phyloP scores from a whole-genome alignment of 2,329 filamentous ascomycete genomes.

The Coniochaeta pulveracea region DNA sequence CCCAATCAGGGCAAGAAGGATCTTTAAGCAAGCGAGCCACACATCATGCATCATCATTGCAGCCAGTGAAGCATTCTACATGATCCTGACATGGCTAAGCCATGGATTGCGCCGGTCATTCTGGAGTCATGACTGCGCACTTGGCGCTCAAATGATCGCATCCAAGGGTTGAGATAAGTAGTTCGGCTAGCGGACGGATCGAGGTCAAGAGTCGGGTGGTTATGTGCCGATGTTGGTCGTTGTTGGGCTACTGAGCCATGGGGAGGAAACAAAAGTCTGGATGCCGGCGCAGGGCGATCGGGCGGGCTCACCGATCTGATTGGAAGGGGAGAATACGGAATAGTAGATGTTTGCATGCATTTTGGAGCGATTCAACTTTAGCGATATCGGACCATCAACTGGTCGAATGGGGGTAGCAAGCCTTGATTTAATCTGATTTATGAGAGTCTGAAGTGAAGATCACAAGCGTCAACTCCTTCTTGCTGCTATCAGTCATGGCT shows the following conservation, averaged over 20 bases:
- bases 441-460: not conserved
- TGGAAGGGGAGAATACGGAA: not conserved
- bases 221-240: too few relatives aligned
- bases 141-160: not conserved
- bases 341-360: not conserved
- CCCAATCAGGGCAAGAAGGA: slow-evolving; percentile 44
- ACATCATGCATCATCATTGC: not conserved
- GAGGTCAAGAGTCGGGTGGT: not conserved
- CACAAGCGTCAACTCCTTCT: too few relatives aligned
- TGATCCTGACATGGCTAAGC: not conserved
- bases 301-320: slow-evolving; percentile 2
- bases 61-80: not conserved
- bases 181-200: too few relatives aligned
- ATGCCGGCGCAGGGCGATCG: too few relatives aligned
- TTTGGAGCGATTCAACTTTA: slow-evolving; percentile 4
- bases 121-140: not conserved
- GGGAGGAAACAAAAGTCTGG: too few relatives aligned
- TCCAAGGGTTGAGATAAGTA: not conserved
- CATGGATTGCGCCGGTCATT: not conserved
- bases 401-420: slow-evolving; percentile 5
- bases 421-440: not conserved
- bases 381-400: slow-evolving; percentile 2
- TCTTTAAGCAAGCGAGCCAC: slow-evolving; percentile 22
- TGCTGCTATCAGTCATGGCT: too few relatives aligned
- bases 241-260: too few relatives aligned